Evolutionary conservation across 306 rosid genomes (phyloP).

Genomic region (Morella rubra): DNA sequence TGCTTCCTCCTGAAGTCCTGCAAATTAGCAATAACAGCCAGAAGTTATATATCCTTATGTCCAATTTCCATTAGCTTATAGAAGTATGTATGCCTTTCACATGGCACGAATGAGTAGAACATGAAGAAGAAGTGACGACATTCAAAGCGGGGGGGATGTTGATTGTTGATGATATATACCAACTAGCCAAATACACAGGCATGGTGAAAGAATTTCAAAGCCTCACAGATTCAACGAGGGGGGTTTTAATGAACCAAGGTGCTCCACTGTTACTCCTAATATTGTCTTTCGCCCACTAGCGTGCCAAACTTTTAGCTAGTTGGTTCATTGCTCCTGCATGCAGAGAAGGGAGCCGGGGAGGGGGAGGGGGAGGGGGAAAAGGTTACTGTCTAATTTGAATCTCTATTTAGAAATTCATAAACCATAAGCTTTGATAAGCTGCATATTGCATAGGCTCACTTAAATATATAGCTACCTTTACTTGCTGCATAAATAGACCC

Average conservation of each 20-base stretch:
- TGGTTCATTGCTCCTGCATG: too few species aligned
- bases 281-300: neutral
- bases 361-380: neutral
- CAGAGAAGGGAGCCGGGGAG: too few species aligned
- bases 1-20: neutral
- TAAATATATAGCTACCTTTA: conserved; percentile 27
- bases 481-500: conserved; percentile 37
- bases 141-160: too few species aligned
- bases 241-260: conserved; percentile 48
- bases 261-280: conserved; percentile 50
- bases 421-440: neutral
- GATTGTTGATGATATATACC: too few species aligned
- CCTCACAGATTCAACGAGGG: conserved; percentile 18
- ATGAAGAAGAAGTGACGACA: too few species aligned
- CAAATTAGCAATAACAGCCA: too few species aligned
- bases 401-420: neutral
- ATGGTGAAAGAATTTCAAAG: too few species aligned
- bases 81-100: too few species aligned
- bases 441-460: neutral
- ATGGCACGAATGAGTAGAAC: too few species aligned
- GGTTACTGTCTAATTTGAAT: neutral
- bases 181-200: too few species aligned
- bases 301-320: conserved; percentile 4
- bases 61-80: too few species aligned
- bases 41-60: too few species aligned